Base-by-base conservation (phyloP, 2,329 filamentous ascomycete species). In the Apiospora aurea region DNA sequence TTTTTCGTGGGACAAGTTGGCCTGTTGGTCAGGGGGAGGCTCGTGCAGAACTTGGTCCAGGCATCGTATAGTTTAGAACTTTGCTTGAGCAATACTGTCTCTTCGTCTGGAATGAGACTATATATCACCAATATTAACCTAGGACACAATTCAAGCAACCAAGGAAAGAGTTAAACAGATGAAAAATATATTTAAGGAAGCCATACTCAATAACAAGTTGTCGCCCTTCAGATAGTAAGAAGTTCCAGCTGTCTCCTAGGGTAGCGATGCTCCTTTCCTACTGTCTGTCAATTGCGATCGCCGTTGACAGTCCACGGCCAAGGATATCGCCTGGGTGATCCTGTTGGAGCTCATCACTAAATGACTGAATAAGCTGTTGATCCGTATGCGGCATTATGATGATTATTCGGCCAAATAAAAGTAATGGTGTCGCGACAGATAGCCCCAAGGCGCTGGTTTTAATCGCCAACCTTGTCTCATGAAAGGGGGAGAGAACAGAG, bases 1-100 rank as follows among this genome's bases (percentile, higher is more conserved):
- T n/a, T 5, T 14, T 4, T 64, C 57, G 13, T n/a, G 34, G 2
- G 18, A 38, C 18, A 29, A 41, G 41, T 64, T 29, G 0, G 13
- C 7, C 14, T 21, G 69, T 26, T 72, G 61, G 1, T 69, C 69
- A 26, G 38, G 1, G 71, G 71, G 3, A 72, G 64, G 13, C 49
- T n/a, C 2, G 71, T 16, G 61, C 71, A 72, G n/a, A 72, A 71
- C 16, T 44, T 68, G 5, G 47, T 71, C 71, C 71, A 72, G 16
- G 71, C 71, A 18, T 71, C 21, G 43, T 71, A 69, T 38, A 72
- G 61, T 34, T 67, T 14, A 1, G 24, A 53, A 16, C 69, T 64
- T 8, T 70, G 41, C 4, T 41, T 34, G 18, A 67, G 53, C n/a
- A 70, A 38, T 2, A 70, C 53, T 14, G 38, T 2, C 41, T 43